phyloP scores from a whole-genome alignment of 345 rosid genomes.

The Gossypium arboreum region DNA sequence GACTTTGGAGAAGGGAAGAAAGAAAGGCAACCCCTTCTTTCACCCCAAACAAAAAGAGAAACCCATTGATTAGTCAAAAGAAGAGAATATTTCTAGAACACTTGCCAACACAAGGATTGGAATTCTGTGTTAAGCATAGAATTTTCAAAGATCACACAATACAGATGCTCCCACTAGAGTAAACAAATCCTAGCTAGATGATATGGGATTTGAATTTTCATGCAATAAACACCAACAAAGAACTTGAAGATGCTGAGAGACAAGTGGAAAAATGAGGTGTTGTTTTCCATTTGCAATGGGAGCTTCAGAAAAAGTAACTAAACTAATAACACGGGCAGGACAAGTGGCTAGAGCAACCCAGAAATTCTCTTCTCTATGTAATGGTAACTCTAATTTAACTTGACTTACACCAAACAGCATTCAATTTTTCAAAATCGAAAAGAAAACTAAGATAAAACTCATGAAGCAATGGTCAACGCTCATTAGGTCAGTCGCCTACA shows the following conservation, averaged over 20 bases:
- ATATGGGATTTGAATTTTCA: not conserved
- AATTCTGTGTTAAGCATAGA: not conserved
- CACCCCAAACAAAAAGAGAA: not conserved
- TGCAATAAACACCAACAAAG: not conserved
- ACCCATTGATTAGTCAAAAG: not conserved
- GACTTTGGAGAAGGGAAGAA: not conserved
- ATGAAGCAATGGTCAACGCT: no score
- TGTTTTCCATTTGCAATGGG: not conserved
- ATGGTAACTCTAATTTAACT: not conserved
- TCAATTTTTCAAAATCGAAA: no score
- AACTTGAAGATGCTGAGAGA: not conserved
- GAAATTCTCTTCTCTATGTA: not conserved
- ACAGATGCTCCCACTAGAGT: slow-evolving; percentile 6
- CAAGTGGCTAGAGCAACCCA: not conserved
- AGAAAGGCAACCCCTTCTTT: not conserved
- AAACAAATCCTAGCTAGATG: slow-evolving; percentile 1
- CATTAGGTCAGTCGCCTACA: not conserved
- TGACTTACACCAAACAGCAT: no score
- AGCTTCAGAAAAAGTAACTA: not conserved
- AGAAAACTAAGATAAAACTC: no score
- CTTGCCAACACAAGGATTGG: not conserved
- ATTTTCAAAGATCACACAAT: slow-evolving; percentile 3
- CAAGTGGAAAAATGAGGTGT: not conserved
- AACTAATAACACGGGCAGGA: not conserved
- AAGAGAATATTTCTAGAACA: not conserved